Evolutionary conservation across 768 basidiomycete species (phyloP).

Genomic region (Chiua virens): DNA sequence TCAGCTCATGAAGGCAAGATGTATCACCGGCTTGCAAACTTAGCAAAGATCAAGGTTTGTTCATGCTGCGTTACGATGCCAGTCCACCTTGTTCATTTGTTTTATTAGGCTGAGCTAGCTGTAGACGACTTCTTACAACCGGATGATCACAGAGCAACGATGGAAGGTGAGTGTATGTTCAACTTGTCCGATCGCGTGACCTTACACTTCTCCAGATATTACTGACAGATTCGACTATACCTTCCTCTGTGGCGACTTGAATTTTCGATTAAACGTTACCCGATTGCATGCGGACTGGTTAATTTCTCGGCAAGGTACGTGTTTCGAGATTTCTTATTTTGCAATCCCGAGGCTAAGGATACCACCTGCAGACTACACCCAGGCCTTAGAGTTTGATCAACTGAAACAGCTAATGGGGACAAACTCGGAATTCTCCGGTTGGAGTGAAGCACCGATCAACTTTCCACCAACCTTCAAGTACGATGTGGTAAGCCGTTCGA

Average conservation of each 20-base stretch:
- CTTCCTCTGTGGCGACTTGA: slow-evolving; percentile 89
- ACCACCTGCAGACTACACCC: slow-evolving; percentile 60
- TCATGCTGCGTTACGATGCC: background rate
- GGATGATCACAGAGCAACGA: slow-evolving; percentile 61
- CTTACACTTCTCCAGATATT: slow-evolving; percentile 46
- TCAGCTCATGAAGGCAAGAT: slow-evolving; percentile 76
- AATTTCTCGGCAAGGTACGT: slow-evolving; percentile 71
- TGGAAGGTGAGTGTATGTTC: slow-evolving; percentile 56
- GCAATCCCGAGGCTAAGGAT: slow-evolving; percentile 7
- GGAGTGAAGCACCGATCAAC: slow-evolving; percentile 73
- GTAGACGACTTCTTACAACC: slow-evolving; percentile 74
- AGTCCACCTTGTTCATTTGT: slow-evolving; percentile 1
- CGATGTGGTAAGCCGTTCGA: slow-evolving; percentile 64
- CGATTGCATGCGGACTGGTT: slow-evolving; percentile 95
- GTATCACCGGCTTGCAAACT: slow-evolving; percentile 78
- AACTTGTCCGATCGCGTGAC: slow-evolving; percentile 1
- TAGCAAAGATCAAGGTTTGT: slow-evolving; percentile 79
- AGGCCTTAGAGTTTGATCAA: slow-evolving; percentile 91
- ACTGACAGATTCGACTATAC: slow-evolving; percentile 89
- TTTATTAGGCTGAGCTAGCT: slow-evolving; percentile 60
- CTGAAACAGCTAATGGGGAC: slow-evolving; percentile 72
- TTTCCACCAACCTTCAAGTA: slow-evolving; percentile 97
- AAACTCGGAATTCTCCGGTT: slow-evolving; percentile 71
- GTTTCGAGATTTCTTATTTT: background rate
- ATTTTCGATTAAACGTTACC: slow-evolving; percentile 87